A percentile compares a stretch with the other conserved stretches of the same genome.
Evolutionary conservation across 1,139 yeast species (phyloP).

Genomic region (Kazachstania sp.): DNA sequence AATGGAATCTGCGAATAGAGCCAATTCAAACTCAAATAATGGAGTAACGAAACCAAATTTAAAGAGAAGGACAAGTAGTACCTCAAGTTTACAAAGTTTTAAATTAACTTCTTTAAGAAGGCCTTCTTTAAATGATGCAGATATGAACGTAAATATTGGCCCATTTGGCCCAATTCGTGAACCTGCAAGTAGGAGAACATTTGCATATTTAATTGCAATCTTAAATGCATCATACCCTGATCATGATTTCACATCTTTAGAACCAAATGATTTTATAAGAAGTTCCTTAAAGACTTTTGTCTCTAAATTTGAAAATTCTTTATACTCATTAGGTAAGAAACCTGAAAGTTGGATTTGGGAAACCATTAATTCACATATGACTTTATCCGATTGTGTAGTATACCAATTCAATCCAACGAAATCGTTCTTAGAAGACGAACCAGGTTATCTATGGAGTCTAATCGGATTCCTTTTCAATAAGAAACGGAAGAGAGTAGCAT

Average conservation of each 20-base stretch:
- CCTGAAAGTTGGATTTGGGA: slow-evolving; percentile 74
- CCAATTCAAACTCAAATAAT: not conserved
- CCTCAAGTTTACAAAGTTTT: slow-evolving; percentile 16
- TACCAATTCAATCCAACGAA: slow-evolving; percentile 73
- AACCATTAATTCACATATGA: slow-evolving; percentile 74
- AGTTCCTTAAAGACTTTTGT: slow-evolving; percentile 46
- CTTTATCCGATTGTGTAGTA: slow-evolving; percentile 65
- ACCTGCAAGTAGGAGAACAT: slow-evolving; percentile 74
- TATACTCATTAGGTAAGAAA: slow-evolving; percentile 64
- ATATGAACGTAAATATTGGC: slow-evolving; percentile 35
- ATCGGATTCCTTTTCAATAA: slow-evolving; percentile 92
- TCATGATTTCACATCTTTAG: slow-evolving; percentile 81
- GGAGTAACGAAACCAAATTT: slow-evolving; percentile 1
- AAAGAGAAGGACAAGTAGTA: slow-evolving; percentile 21
- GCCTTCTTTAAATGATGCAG: slow-evolving; percentile 23
- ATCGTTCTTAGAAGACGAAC: slow-evolving; percentile 57
- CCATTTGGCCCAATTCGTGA: slow-evolving; percentile 93
- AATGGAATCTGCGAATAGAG: slow-evolving; percentile 14
- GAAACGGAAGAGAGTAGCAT: slow-evolving; percentile 84
- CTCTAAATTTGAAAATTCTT: slow-evolving; percentile 67
- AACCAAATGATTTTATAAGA: slow-evolving; percentile 74
- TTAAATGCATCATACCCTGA: slow-evolving; percentile 91
- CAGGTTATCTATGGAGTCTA: slow-evolving; percentile 66
- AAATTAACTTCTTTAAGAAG: slow-evolving; percentile 16
- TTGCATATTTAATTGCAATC: slow-evolving; percentile 84